Evolutionary conservation across 208 protist genomes (phyloP).

Genomic region (Crithidia thermophila): DNA sequence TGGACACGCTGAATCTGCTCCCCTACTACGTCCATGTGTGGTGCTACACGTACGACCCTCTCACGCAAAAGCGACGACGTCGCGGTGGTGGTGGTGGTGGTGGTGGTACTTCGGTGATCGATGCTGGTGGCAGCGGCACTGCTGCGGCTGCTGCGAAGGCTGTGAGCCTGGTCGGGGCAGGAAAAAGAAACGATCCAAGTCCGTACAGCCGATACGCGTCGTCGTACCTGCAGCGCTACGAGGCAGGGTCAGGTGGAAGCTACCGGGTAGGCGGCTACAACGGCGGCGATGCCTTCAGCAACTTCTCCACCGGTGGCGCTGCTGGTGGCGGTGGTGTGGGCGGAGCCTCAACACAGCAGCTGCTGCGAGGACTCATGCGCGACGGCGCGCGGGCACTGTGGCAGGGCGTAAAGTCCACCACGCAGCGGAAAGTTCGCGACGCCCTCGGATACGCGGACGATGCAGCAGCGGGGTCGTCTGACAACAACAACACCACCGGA

Average conservation of each 20-base stretch:
- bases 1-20: constrained; percentile 25
- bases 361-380: background rate
- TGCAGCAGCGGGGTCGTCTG: background rate
- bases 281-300: too few species aligned
- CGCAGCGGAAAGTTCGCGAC: background rate
- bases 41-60: constrained; percentile 41
- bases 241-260: background rate
- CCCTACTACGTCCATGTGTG: constrained; percentile 28
- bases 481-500: background rate
- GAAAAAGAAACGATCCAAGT: too few species aligned
- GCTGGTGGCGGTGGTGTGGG: background rate
- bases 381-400: constrained; percentile 14
- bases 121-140: background rate
- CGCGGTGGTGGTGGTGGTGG: background rate
- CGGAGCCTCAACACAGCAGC: background rate
- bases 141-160: background rate
- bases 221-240: constrained; percentile 27
- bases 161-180: background rate
- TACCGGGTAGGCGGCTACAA: too few species aligned
- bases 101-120: background rate
- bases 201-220: background rate
- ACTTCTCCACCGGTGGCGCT: background rate
- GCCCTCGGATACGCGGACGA: background rate
- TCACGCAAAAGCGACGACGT: constrained; percentile 10
- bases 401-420: background rate